These are phyloP conservation scores for Begonia masoniana DNA, from an alignment of 306 rosid genomes.

Conservation along the genomic window DNA sequence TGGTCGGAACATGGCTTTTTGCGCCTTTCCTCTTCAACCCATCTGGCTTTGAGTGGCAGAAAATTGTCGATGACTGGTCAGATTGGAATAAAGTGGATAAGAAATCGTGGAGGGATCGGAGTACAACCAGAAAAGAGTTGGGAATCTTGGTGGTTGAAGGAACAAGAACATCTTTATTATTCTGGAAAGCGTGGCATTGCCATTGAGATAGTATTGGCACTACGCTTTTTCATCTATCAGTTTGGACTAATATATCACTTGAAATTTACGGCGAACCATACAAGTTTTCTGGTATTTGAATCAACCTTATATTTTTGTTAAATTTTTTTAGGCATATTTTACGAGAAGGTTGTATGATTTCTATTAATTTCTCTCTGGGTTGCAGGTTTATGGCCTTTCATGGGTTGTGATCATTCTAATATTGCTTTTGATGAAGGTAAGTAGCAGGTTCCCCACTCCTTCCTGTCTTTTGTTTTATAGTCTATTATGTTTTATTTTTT, in stretches of 20 bases:
- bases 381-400: constrained; percentile 75
- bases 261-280: constrained; percentile 28
- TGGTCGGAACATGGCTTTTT: constrained; percentile 95
- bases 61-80: constrained; percentile 87
- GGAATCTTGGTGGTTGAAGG: constrained; percentile 99
- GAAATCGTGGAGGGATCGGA: constrained; percentile 83
- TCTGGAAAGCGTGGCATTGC: constrained; percentile 59
- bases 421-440: constrained; percentile 70
- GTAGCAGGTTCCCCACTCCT: constrained; percentile 5
- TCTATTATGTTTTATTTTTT: no score
- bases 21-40: constrained; percentile 98
- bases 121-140: constrained; percentile 72
- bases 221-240: constrained; percentile 81
- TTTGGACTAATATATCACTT: constrained; percentile 91
- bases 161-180: constrained; percentile 62
- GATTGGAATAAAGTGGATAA: constrained; percentile 98
- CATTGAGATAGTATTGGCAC: constrained; percentile 65
- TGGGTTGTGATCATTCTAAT: constrained; percentile 66
- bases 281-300: constrained; percentile 50
- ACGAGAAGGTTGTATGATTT: background rate
- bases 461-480: no score
- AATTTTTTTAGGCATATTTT: background rate
- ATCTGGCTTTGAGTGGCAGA: constrained; percentile 98
- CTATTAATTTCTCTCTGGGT: constrained; percentile 5
- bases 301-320: background rate